A percentile compares a stretch with the other conserved stretches of the same genome.
These are phyloP conservation scores for Stemphylium vesicarium DNA, from an alignment of 2,329 filamentous ascomycete genomes.

Conservation along the genomic window DNA sequence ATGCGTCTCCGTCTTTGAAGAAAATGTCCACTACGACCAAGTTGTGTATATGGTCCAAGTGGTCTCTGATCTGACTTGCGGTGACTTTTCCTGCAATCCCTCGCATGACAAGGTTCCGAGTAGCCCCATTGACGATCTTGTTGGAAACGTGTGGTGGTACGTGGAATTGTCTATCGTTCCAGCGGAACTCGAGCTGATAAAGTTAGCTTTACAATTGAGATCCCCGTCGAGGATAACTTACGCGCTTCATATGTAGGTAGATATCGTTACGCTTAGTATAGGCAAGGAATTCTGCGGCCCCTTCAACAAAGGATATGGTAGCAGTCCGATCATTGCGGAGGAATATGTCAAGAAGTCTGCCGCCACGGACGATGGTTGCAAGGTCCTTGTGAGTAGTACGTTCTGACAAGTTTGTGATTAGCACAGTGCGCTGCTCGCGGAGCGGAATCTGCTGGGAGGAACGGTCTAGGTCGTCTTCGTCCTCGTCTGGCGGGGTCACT, in stretches of 20 bases:
- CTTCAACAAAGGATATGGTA: conserved; percentile 73
- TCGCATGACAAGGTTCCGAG: conserved; percentile 75
- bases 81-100: conserved; percentile 64
- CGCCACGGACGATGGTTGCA: conserved; percentile 69
- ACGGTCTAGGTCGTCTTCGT: conserved; percentile 7
- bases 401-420: conserved; percentile 67
- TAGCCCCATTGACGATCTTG: conserved; percentile 70
- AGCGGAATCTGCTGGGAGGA: conserved; percentile 23
- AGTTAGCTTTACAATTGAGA: conserved; percentile 1
- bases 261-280: conserved; percentile 70
- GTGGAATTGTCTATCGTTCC: conserved; percentile 74
- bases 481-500: conserved; percentile 13
- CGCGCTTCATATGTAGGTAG: conserved; percentile 71
- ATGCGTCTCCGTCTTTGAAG: conserved; percentile 65
- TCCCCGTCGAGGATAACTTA: conserved; percentile 50
- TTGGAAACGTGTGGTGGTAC: conserved; percentile 67
- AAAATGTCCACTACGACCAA: conserved; percentile 70
- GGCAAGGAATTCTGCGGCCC: conserved; percentile 65
- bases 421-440: conserved; percentile 63
- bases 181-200: conserved; percentile 68
- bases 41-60: conserved; percentile 84
- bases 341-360: conserved; percentile 72
- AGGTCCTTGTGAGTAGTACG: conserved; percentile 70
- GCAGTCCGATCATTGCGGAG: conserved; percentile 67
- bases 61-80: conserved; percentile 68